Evolutionary conservation across 805 yeast genomes (phyloP).

Genomic region (Cyberlindnera galapagoensis): DNA sequence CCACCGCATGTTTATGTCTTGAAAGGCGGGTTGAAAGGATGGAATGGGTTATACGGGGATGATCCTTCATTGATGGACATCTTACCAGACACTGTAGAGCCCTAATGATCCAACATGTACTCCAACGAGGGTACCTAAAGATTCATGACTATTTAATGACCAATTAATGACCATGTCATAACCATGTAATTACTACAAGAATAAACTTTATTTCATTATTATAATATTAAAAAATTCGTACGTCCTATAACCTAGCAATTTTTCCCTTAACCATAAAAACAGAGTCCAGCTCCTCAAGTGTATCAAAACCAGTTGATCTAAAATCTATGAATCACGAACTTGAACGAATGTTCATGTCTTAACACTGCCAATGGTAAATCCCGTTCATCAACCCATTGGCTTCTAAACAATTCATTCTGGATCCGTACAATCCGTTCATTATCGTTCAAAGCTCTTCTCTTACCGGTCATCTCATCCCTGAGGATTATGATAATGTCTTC

Average conservation of each 20-base stretch:
- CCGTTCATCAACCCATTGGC: slow-evolving; percentile 14
- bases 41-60: slow-evolving; percentile 16
- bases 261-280: no score
- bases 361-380: slow-evolving; percentile 12
- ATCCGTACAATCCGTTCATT: slow-evolving; percentile 10
- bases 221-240: no score
- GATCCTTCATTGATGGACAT: slow-evolving; percentile 8
- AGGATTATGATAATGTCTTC: slow-evolving; percentile 8
- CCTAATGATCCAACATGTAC: no score
- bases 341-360: slow-evolving; percentile 10
- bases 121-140: no score
- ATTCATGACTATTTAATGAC: no score
- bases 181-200: no score
- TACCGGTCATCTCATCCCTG: slow-evolving; percentile 5
- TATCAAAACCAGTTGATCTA: background rate
- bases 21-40: slow-evolving; percentile 20
- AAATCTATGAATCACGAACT: slow-evolving; percentile 12
- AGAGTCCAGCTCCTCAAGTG: background rate
- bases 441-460: slow-evolving; percentile 7
- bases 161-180: background rate
- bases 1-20: slow-evolving; percentile 15
- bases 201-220: no score
- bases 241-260: no score
- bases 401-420: slow-evolving; percentile 14
- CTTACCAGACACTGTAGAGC: no score